A percentile compares a stretch with the other conserved stretches of the same genome.
Evolutionary conservation across 1,284 basidiomycete species (phyloP).

Genomic region (Fomitopsis pinicola): DNA sequence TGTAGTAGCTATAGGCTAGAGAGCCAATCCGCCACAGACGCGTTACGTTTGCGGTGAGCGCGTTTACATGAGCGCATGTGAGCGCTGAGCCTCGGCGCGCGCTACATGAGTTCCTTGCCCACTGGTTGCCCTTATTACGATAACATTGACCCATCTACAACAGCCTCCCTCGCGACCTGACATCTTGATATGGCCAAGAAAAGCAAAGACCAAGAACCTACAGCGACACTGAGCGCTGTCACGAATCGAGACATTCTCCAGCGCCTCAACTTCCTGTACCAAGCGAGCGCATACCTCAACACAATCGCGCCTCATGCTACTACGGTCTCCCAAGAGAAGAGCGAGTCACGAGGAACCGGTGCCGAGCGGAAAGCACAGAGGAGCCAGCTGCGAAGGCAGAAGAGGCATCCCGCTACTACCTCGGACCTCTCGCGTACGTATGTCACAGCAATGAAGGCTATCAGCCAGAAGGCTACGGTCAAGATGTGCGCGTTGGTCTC

Average conservation of each 20-base stretch:
- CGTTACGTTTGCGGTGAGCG: too few species aligned
- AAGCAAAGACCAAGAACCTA: slow-evolving; percentile 48
- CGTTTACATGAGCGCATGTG: too few species aligned
- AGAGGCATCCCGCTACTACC: slow-evolving; percentile 28
- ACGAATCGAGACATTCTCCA: slow-evolving; percentile 73
- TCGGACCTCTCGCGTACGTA: slow-evolving; percentile 62
- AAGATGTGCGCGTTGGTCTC: slow-evolving; percentile 52
- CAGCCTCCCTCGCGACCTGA: too few species aligned
- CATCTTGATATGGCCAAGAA: slow-evolving; percentile 55
- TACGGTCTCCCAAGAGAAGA: not conserved
- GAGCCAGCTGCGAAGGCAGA: slow-evolving; percentile 19
- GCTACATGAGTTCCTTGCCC: too few species aligned
- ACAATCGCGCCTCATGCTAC: slow-evolving; percentile 24
- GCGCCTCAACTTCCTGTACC: slow-evolving; percentile 79
- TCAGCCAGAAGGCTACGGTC: slow-evolving; percentile 70
- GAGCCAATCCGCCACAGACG: too few species aligned
- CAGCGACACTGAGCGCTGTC: slow-evolving; percentile 44
- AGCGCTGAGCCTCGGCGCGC: too few species aligned
- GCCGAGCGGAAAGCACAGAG: not conserved
- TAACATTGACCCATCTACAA: too few species aligned
- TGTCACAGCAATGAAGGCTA: slow-evolving; percentile 58
- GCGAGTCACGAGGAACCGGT: too few species aligned
- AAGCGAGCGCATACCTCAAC: slow-evolving; percentile 67
- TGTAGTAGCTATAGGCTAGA: too few species aligned
- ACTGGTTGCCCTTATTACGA: too few species aligned